Evolutionary conservation across 495 filamentous ascomycete genomes (phyloP).

Genomic region (Xylaria nigripes): DNA sequence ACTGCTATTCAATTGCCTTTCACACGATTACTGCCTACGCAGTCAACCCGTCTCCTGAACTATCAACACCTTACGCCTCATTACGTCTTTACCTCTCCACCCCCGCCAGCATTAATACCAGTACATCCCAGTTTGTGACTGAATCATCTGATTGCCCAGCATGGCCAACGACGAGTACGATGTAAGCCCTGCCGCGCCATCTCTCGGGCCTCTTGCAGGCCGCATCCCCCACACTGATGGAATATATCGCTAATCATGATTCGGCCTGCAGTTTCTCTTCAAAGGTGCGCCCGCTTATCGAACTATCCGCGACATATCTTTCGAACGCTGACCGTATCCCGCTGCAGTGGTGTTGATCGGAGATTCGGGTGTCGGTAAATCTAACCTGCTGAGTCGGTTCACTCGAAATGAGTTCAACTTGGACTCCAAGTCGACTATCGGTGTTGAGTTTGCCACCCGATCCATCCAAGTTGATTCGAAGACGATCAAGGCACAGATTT

Average conservation of each 20-base stretch:
- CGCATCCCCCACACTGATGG: constrained; percentile 6
- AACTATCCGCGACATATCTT: constrained; percentile 6
- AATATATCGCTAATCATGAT: constrained; percentile 13
- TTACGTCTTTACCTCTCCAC: background rate
- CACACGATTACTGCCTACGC: constrained; percentile 2
- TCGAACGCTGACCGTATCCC: constrained; percentile 28
- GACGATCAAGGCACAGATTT: constrained; percentile 99
- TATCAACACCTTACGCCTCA: background rate
- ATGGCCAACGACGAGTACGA: constrained; percentile 99
- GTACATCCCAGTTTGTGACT: background rate
- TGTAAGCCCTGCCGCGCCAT: constrained; percentile 53
- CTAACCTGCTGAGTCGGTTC: constrained; percentile 98
- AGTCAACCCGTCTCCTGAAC: constrained; percentile 1
- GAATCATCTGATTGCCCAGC: constrained; percentile 21
- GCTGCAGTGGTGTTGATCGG: constrained; percentile 89
- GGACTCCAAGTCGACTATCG: constrained; percentile 99
- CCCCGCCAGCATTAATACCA: background rate
- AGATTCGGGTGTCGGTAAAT: constrained; percentile 99
- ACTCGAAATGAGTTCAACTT: constrained; percentile 99
- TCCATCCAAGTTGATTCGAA: constrained; percentile 99
- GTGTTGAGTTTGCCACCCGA: constrained; percentile 97
- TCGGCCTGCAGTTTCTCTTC: constrained; percentile 81
- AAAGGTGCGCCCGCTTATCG: constrained; percentile 58
- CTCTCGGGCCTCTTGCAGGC: background rate
- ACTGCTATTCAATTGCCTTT: constrained; percentile 1